These are phyloP conservation scores for Ogataea chonburiensis DNA, from an alignment of 805 yeast genomes.

Conservation along the genomic window DNA sequence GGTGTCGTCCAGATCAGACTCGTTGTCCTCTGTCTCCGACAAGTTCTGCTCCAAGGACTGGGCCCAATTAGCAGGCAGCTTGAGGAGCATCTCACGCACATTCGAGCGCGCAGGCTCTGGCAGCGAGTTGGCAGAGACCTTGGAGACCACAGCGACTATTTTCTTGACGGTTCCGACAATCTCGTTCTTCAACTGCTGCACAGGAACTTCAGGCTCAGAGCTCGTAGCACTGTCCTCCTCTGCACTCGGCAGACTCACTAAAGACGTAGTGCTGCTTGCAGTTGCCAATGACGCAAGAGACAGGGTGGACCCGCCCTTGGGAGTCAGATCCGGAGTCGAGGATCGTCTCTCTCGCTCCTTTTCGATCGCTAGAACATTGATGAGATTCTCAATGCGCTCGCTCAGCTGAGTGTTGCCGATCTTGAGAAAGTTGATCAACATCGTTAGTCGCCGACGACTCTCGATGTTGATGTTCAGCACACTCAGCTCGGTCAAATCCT, in stretches of 20 bases:
- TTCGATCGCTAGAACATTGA: constrained; percentile 30
- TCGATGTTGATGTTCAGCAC: constrained; percentile 47
- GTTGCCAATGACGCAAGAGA: constrained; percentile 21
- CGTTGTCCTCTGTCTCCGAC: constrained; percentile 14
- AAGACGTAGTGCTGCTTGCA: constrained; percentile 20
- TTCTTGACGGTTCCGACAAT: constrained; percentile 87
- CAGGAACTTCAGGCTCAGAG: constrained; percentile 22
- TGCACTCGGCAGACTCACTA: constrained; percentile 14
- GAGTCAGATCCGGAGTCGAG: constrained; percentile 1
- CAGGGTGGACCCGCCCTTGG: constrained; percentile 6
- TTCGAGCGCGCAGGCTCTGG: constrained; percentile 78
- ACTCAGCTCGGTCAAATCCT: constrained; percentile 36
- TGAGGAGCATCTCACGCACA: constrained; percentile 74
- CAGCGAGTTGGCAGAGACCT: constrained; percentile 71
- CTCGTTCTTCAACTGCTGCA: constrained; percentile 67
- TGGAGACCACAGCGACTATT: constrained; percentile 81
- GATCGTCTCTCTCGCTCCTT: constrained; percentile 16
- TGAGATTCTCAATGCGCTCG: constrained; percentile 57
- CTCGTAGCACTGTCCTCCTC: constrained; percentile 9
- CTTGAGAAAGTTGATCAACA: constrained; percentile 75
- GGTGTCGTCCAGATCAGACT: constrained; percentile 27
- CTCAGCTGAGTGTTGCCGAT: constrained; percentile 78
- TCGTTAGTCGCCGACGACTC: constrained; percentile 70
- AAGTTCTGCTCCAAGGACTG: constrained; percentile 29
- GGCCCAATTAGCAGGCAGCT: constrained; percentile 76